Conservation (phyloP, 2,329 filamentous ascomycete genomes). For the Berkeleyomyces basicola region DNA sequence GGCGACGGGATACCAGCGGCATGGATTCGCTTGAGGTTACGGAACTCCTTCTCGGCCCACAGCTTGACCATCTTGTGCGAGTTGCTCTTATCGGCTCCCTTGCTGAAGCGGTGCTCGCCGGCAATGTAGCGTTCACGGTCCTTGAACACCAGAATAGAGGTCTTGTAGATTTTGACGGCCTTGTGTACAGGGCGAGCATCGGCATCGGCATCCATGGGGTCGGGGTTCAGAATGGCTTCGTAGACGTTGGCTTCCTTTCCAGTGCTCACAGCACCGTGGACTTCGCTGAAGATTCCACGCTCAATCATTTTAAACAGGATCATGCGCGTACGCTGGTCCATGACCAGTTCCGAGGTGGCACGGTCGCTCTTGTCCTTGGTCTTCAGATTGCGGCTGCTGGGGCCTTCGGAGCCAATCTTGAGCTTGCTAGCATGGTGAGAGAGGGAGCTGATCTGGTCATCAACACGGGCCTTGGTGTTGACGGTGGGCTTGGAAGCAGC, state of each 20-base stretch:
- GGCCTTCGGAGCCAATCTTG: slow-evolving; percentile 25
- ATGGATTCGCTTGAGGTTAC: slow-evolving; percentile 76
- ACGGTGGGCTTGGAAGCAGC: slow-evolving; percentile 43
- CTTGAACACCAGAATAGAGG: slow-evolving; percentile 92
- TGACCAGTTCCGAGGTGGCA: slow-evolving; percentile 83
- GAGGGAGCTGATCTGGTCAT: slow-evolving; percentile 77
- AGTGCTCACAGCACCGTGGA: slow-evolving; percentile 89
- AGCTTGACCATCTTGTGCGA: slow-evolving; percentile 95
- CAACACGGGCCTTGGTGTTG: slow-evolving; percentile 63
- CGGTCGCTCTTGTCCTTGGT: slow-evolving; percentile 82
- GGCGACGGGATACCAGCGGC: slow-evolving; percentile 77
- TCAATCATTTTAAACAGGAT: slow-evolving; percentile 94
- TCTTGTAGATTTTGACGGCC: slow-evolving; percentile 98
- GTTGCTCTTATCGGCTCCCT: slow-evolving; percentile 84
- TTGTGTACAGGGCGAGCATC: slow-evolving; percentile 47
- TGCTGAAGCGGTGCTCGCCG: slow-evolving; percentile 81
- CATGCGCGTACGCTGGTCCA: slow-evolving; percentile 89
- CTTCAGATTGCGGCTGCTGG: slow-evolving; percentile 24
- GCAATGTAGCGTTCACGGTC: slow-evolving; percentile 92
- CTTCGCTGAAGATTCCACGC: slow-evolving; percentile 69
- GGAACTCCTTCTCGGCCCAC: slow-evolving; percentile 97
- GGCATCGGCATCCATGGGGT: slow-evolving; percentile 37
- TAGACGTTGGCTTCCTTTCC: slow-evolving; percentile 99
- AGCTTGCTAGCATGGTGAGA: slow-evolving; percentile 77
- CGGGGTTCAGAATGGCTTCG: slow-evolving; percentile 54